Evolutionary conservation across 139 green algal genomes (phyloP).

Genomic region (Coelastrella sp.): DNA sequence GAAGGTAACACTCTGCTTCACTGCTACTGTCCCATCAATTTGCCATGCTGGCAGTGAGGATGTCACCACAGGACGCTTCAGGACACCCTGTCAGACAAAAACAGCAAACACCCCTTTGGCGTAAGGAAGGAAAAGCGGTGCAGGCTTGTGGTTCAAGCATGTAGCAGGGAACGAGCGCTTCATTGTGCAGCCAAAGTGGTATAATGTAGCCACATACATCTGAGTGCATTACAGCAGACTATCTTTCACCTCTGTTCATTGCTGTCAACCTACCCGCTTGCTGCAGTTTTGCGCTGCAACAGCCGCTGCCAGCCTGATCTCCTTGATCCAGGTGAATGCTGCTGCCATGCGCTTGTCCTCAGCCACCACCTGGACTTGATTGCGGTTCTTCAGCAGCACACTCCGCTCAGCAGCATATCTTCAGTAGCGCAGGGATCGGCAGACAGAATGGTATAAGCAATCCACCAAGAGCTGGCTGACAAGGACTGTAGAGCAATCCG

Average conservation of each 20-base stretch:
- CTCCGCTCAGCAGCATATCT: background rate
- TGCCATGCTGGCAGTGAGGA: background rate
- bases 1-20: too few species aligned
- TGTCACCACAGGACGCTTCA: background rate
- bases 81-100: background rate
- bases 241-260: background rate
- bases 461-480: background rate
- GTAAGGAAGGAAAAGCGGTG: background rate
- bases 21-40: background rate
- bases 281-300: background rate
- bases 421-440: background rate
- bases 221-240: background rate
- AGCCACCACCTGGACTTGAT: background rate
- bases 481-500: background rate
- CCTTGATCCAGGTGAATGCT: conserved; percentile 27
- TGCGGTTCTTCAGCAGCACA: background rate
- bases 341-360: background rate
- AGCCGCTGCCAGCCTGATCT: background rate
- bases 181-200: too few species aligned
- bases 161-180: too few species aligned
- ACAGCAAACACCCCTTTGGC: background rate
- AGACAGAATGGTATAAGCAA: background rate
- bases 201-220: too few species aligned
- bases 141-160: background rate
- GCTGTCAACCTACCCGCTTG: background rate